Conservation (phyloP, 2,329 filamentous ascomycete species). For the Achaetomium macrosporum region DNA sequence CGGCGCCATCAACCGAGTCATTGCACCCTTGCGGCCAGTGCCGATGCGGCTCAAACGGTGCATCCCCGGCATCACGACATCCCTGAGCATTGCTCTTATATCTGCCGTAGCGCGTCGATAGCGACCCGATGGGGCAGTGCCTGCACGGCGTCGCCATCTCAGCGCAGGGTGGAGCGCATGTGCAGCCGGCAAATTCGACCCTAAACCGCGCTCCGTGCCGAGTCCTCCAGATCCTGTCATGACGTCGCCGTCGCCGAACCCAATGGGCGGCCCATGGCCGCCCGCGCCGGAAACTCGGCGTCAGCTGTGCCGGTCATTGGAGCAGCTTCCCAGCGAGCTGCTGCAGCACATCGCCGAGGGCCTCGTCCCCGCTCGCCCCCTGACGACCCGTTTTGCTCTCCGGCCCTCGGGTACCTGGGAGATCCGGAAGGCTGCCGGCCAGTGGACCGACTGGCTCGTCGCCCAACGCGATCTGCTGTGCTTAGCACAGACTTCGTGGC, state of each 20-base stretch:
- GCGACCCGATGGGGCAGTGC: constrained; percentile 4
- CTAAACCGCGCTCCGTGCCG: neutral
- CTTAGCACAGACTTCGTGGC: constrained; percentile 23
- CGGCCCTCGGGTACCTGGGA: constrained; percentile 25
- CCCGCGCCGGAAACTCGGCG: neutral
- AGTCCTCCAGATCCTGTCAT: constrained; percentile 3
- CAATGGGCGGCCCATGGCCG: constrained; percentile 6
- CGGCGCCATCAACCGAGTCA: neutral
- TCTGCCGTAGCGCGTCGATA: neutral
- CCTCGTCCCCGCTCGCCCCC: constrained; percentile 20
- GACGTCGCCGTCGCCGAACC: constrained; percentile 16
- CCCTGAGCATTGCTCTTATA: constrained; percentile 2
- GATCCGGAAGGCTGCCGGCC: constrained; percentile 22
- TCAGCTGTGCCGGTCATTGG: constrained; percentile 12
- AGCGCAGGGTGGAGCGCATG: neutral
- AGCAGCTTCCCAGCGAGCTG: constrained; percentile 25
- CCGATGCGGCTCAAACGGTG: constrained; percentile 17
- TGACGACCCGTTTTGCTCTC: constrained; percentile 26
- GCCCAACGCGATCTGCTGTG: constrained; percentile 20
- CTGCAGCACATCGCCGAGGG: constrained; percentile 24
- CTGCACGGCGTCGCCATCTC: constrained; percentile 1
- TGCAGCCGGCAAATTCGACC: neutral
- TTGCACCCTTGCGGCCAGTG: neutral
- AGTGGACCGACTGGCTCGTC: constrained; percentile 24
- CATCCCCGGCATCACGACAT: neutral